A percentile compares a stretch with the other conserved stretches of the same genome.
phyloP scores from a whole-genome alignment of 2,329 filamentous ascomycete genomes.

The Byssochlamys sp. region DNA sequence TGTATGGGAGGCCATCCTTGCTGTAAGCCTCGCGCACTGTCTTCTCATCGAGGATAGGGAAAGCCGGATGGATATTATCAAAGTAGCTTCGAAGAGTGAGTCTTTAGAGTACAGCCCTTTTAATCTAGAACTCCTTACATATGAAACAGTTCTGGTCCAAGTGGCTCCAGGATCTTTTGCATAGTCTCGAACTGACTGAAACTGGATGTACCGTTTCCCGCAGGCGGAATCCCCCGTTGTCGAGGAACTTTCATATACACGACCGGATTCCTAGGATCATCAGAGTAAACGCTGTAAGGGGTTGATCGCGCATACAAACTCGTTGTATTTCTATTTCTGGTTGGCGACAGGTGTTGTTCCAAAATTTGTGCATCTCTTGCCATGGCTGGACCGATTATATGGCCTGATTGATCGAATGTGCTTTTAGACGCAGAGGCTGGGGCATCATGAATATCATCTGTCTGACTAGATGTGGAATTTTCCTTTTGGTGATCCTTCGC shows the following conservation, averaged over 20 bases:
- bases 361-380: slow-evolving; percentile 45
- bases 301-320: neutral
- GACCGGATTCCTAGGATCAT: slow-evolving; percentile 12
- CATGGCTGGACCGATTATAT: slow-evolving; percentile 44
- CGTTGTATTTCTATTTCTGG: slow-evolving; percentile 6
- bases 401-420: slow-evolving; percentile 14
- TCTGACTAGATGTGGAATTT: slow-evolving; percentile 1
- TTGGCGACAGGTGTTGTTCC: slow-evolving; percentile 37
- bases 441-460: neutral
- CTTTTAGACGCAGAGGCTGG: slow-evolving; percentile 2
- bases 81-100: slow-evolving; percentile 40
- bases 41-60: slow-evolving; percentile 43
- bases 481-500: neutral
- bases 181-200: slow-evolving; percentile 37
- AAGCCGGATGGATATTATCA: slow-evolving; percentile 39
- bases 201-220: slow-evolving; percentile 14
- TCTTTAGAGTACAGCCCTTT: slow-evolving; percentile 21
- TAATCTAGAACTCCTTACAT: slow-evolving; percentile 1
- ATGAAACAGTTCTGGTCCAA: slow-evolving; percentile 3
- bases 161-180: slow-evolving; percentile 42
- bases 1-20: slow-evolving; percentile 39
- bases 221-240: slow-evolving; percentile 7
- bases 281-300: slow-evolving; percentile 7
- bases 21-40: slow-evolving; percentile 35
- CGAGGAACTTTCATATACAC: slow-evolving; percentile 12